These are phyloP conservation scores for Tolypocladium endophyticum DNA, from an alignment of 2,329 filamentous ascomycete genomes.

Conservation along the genomic window DNA sequence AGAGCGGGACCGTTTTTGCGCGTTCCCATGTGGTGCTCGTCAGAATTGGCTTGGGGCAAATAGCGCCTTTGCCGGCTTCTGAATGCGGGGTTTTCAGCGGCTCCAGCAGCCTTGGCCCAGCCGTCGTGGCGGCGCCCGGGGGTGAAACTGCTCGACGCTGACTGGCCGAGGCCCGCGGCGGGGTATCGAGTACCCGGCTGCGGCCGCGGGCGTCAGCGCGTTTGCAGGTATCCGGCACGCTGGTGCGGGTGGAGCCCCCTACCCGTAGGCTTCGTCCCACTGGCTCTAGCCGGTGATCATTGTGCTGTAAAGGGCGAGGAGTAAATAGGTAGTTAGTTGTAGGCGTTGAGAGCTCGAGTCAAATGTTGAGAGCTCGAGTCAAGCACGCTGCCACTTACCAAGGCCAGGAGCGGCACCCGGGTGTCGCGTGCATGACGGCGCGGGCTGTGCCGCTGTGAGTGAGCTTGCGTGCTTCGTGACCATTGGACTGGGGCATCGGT, in stretches of 20 bases:
- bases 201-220: background rate
- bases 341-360: too few relatives aligned
- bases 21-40: background rate
- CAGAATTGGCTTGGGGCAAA: background rate
- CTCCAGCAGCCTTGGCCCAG: background rate
- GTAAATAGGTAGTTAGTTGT: too few relatives aligned
- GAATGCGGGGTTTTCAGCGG: conserved; percentile 1
- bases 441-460: background rate
- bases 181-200: conserved; percentile 1
- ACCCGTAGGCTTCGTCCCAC: background rate
- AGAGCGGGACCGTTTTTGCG: background rate
- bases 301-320: too few relatives aligned
- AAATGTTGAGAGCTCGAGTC: too few relatives aligned
- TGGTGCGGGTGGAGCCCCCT: background rate
- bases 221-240: background rate
- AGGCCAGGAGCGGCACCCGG: background rate
- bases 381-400: too few relatives aligned
- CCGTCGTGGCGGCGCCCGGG: background rate
- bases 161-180: conserved; percentile 5
- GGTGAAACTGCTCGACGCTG: conserved; percentile 4
- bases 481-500: background rate
- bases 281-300: background rate
- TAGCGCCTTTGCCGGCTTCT: background rate
- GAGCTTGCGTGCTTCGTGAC: background rate
- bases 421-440: background rate